Evolutionary conservation across 345 rosid genomes (phyloP).

Genomic region (Populus nigra): DNA sequence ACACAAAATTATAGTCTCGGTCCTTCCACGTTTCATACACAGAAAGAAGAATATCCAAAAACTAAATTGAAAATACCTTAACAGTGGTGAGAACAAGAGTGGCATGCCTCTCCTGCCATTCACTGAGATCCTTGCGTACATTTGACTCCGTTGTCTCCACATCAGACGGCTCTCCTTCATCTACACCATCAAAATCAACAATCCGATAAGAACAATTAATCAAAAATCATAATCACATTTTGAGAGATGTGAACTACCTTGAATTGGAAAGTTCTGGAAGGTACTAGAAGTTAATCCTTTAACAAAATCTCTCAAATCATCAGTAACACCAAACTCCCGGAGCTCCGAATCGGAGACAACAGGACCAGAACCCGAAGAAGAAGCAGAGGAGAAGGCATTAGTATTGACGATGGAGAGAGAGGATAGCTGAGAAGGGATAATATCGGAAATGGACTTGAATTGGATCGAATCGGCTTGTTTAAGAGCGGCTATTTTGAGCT

Average conservation of each 20-base stretch:
- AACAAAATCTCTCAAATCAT: conserved; percentile 79
- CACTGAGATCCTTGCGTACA: conserved; percentile 82
- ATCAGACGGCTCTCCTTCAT: conserved; percentile 48
- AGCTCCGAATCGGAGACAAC: conserved; percentile 50
- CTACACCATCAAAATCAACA: conserved; percentile 26
- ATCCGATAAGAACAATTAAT: not conserved
- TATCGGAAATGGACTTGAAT: conserved; percentile 70
- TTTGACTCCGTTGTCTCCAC: conserved; percentile 45
- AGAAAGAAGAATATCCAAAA: not conserved
- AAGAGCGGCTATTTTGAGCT: conserved; percentile 64
- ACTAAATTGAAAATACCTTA: conserved; percentile 44
- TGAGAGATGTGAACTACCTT: conserved; percentile 33
- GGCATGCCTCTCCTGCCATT: conserved; percentile 98
- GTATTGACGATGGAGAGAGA: conserved; percentile 39
- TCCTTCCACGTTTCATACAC: not conserved
- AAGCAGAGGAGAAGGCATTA: conserved; percentile 13
- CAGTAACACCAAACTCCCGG: conserved; percentile 70
- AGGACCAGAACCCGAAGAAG: conserved; percentile 32
- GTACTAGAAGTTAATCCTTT: conserved; percentile 72
- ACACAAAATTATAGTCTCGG: not conserved
- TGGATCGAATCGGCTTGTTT: conserved; percentile 92
- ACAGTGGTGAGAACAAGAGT: conserved; percentile 84
- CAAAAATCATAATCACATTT: not conserved
- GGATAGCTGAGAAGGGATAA: conserved; percentile 58
- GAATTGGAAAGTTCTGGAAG: conserved; percentile 76